These are phyloP conservation scores for Russula foetens DNA, from an alignment of 768 basidiomycete genomes.

Conservation along the genomic window DNA sequence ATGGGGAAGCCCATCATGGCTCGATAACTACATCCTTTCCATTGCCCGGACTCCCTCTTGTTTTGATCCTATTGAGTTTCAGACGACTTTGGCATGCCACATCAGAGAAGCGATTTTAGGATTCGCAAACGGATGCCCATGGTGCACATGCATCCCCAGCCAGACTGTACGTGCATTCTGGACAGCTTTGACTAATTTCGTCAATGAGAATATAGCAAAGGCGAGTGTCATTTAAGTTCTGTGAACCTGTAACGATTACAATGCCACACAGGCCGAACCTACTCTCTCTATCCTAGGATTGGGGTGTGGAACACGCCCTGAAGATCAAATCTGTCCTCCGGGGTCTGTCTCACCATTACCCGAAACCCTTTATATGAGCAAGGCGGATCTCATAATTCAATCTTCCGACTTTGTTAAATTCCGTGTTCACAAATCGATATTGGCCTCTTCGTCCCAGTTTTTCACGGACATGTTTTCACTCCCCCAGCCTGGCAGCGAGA, in stretches of 20 bases:
- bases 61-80: not conserved
- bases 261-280: not conserved
- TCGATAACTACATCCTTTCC: not conserved
- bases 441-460: too few species aligned
- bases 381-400: too few species aligned
- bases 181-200: not conserved
- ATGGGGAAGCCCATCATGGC: not conserved
- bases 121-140: not conserved
- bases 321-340: too few species aligned
- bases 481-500: too few species aligned
- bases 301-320: too few species aligned
- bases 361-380: too few species aligned
- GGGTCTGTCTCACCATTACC: too few species aligned
- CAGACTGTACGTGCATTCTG: not conserved
- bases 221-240: not conserved
- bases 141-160: not conserved
- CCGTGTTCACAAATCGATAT: too few species aligned
- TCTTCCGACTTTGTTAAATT: too few species aligned
- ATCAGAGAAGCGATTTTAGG: too few species aligned
- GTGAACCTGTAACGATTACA: not conserved
- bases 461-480: too few species aligned
- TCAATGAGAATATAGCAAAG: not conserved
- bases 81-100: not conserved
- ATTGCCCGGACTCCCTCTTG: not conserved
- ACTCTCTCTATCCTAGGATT: too few species aligned